Evolutionary conservation across 352 stramenopile species (phyloP), one percentile per base, ranked within the genome.

Genomic region (Phytophthora capsici): DNA sequence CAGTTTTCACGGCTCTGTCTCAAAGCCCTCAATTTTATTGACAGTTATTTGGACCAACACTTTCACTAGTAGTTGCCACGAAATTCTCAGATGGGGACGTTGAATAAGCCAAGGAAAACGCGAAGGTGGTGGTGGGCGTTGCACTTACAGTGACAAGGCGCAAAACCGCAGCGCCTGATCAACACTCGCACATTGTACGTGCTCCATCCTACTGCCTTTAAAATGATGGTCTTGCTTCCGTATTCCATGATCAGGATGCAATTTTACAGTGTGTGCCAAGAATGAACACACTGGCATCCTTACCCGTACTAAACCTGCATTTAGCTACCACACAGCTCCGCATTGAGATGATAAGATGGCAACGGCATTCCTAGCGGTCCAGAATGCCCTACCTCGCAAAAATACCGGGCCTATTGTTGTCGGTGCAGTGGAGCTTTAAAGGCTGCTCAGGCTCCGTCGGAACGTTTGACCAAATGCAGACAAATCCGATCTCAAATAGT

Each of bases 341-440:
- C 16, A 49, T 30, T 19, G 30, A 43, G 36, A 16, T 20, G 59
- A 70, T 46, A 70, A 65, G 53, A 70, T 22, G 22, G 28, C 44
- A 72, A 68, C 57, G 51, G 38, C 46, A 65, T 49, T 40, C 32
- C 41, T 49, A 67, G 47, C 26, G 17, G 40, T n/a, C 23, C 54
- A 71, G 43, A 59, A 63, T 34, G 28, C 22, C 41, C 8, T 14
- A 16, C 12, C 28, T 25, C 32, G 32, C 59, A 62, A 73, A 69
- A 73, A 69, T 69, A 73, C 25, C 34, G 16, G 12, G 20, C 53
- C 60, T 73, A 66, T 66, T 66, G 38, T 65, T 57, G 41, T 66
- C 60, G 22, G 38, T 48, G 50, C 20, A 14, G 20, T 52, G 49
- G 20, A 14, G 34, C 64, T 52, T 36, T 34, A n/a, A 16, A 32